phyloP scores from a whole-genome alignment of 169 alveolate genomes.

The Eimeria zaria region DNA sequence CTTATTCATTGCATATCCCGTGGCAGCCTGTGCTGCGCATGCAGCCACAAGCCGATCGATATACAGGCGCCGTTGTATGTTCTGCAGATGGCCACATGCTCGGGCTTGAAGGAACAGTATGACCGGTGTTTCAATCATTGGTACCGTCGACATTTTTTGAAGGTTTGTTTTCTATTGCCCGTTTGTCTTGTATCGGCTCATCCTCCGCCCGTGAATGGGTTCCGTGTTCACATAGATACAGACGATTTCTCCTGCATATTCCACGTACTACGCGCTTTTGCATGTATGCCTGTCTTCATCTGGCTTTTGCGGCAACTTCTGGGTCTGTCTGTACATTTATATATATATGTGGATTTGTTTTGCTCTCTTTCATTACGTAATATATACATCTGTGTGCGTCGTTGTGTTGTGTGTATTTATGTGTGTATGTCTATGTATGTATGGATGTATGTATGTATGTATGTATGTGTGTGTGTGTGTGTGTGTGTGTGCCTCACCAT shows the following conservation, averaged over 20 bases:
- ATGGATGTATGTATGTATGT: neutral
- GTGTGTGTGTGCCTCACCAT: neutral
- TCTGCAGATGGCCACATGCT: constrained; percentile 56
- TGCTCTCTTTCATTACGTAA: too few species aligned
- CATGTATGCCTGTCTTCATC: too few species aligned
- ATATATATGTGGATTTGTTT: too few species aligned
- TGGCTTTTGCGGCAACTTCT: too few species aligned
- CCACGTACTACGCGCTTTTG: too few species aligned
- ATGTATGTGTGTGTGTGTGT: neutral
- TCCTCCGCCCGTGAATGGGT: neutral
- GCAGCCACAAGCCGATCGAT: neutral
- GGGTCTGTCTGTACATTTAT: too few species aligned
- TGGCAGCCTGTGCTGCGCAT: neutral
- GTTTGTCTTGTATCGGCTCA: neutral
- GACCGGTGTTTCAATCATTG: constrained; percentile 81
- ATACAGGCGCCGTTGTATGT: neutral
- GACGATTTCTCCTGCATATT: too few species aligned
- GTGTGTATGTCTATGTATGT: neutral
- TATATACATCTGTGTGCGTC: too few species aligned
- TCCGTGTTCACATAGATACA: too few species aligned
- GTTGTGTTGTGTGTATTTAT: neutral
- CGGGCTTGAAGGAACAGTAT: constrained; percentile 74
- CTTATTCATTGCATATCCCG: neutral
- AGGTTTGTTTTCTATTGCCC: neutral
- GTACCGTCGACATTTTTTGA: constrained; percentile 73